Percentiles rank a stretch among this genome's conserved stretches.
Conservation (phyloP, 2,329 filamentous ascomycete genomes). For the Clonostachys solani region DNA sequence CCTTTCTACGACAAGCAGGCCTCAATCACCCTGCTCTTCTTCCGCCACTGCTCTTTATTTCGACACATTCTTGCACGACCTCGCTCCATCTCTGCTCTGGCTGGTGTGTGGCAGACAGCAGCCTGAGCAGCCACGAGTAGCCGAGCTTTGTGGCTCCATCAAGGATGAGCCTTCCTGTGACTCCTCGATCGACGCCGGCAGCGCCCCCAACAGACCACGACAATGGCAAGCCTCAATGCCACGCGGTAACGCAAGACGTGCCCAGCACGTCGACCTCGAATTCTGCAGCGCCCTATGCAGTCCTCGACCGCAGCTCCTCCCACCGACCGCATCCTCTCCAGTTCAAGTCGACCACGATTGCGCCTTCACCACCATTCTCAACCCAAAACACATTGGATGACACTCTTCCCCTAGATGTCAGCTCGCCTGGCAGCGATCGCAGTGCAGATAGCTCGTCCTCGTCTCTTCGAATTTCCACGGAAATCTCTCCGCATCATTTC, state of each 20-base stretch:
- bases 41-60: too few relatives aligned
- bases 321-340: neutral
- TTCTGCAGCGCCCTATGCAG: too few relatives aligned
- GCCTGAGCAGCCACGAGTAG: too few relatives aligned
- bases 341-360: constrained; percentile 6
- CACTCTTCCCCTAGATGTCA: constrained; percentile 6
- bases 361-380: constrained; percentile 4
- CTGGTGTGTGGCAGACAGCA: too few relatives aligned
- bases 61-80: too few relatives aligned
- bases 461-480: constrained; percentile 32
- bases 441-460: constrained; percentile 1
- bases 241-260: neutral
- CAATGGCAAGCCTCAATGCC: neutral
- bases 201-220: neutral
- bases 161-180: neutral
- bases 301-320: neutral
- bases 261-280: too few relatives aligned
- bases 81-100: too few relatives aligned
- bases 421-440: neutral
- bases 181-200: neutral
- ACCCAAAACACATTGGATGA: neutral
- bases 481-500: constrained; percentile 11
- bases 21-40: too few relatives aligned
- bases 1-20: too few relatives aligned
- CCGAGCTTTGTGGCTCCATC: too few relatives aligned